Percentiles rank a stretch among this genome's conserved stretches.
These are phyloP conservation scores for Volvox carteri DNA, from an alignment of 163 green algal genomes.

Conservation along the genomic window DNA sequence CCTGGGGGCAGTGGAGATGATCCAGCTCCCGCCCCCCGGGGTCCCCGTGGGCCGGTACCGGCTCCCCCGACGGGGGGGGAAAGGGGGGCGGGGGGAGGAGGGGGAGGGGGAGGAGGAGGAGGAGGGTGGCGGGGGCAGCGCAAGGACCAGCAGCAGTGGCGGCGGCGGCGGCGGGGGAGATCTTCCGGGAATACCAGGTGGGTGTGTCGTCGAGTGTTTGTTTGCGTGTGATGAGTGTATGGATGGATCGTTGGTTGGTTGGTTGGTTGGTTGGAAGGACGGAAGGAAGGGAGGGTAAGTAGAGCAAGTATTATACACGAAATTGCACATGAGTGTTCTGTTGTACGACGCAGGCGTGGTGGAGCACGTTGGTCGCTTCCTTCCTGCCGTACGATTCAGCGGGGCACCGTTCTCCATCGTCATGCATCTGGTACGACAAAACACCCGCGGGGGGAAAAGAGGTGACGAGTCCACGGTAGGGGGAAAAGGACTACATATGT, in stretches of 20 bases:
- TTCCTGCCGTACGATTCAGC: constrained; percentile 80
- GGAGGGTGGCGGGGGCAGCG: neutral
- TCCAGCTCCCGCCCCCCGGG: constrained; percentile 8
- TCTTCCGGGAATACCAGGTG: constrained; percentile 14
- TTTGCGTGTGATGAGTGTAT: neutral
- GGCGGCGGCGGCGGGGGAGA: neutral
- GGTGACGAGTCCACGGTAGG: too few relatives aligned
- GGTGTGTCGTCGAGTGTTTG: neutral
- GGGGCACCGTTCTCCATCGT: constrained; percentile 88
- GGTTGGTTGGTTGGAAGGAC: too few relatives aligned
- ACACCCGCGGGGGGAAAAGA: too few relatives aligned
- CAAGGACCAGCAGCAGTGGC: constrained; percentile 5
- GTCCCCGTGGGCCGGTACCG: neutral
- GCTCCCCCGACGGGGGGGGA: neutral
- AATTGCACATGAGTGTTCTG: neutral
- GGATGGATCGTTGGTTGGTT: too few relatives aligned
- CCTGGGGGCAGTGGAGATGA: constrained; percentile 38
- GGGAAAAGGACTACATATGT: too few relatives aligned
- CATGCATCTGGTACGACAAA: constrained; percentile 84
- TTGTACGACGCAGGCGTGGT: constrained; percentile 28
- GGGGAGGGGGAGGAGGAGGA: neutral
- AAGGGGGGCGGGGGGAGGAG: neutral
- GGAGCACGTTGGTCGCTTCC: constrained; percentile 82
- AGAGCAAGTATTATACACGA: neutral
- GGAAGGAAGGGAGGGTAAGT: neutral